A percentile compares a stretch with the other conserved stretches of the same genome.
Conservation (phyloP, 2,329 filamentous ascomycete species). For the Verticillium longisporum region DNA sequence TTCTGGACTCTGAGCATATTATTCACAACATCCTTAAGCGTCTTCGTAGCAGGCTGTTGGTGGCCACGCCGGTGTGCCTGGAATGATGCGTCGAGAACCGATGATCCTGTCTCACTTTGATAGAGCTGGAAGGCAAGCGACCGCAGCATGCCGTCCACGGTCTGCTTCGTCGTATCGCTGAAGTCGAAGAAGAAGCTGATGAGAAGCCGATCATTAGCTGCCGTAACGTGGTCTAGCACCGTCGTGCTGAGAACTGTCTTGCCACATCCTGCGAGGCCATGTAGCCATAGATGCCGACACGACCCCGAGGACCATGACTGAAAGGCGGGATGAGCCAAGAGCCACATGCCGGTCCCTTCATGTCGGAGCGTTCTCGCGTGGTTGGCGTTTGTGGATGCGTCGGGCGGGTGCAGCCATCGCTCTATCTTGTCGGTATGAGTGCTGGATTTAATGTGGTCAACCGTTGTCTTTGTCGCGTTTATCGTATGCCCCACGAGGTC, state of each 20-base stretch:
- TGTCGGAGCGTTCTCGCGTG: slow-evolving; percentile 8
- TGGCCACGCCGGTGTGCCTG: not conserved
- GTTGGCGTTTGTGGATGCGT: slow-evolving; percentile 5
- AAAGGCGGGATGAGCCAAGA: slow-evolving; percentile 6
- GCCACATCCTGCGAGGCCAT: slow-evolving; percentile 11
- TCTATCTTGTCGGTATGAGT: slow-evolving; percentile 1
- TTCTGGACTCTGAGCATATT: not conserved
- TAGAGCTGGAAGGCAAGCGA: slow-evolving; percentile 16
- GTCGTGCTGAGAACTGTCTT: slow-evolving; percentile 14
- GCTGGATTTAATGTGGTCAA: no score
- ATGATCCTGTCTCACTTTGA: not conserved
- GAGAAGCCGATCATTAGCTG: not conserved
- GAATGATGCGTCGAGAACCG: not conserved
- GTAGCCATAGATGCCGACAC: slow-evolving; percentile 13
- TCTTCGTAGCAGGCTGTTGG: not conserved
- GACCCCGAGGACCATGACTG: slow-evolving; percentile 8
- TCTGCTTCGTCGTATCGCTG: slow-evolving; percentile 12
- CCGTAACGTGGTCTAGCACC: slow-evolving; percentile 8
- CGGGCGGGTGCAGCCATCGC: slow-evolving; percentile 10
- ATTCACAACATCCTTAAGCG: not conserved
- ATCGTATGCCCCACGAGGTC: not conserved
- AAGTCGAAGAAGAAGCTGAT: slow-evolving; percentile 16
- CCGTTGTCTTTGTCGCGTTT: not conserved
- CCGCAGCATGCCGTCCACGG: slow-evolving; percentile 1
- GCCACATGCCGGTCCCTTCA: slow-evolving; percentile 8